Conservation (phyloP, 257 asterid genomes). For the Rubia yunnanensis region DNA sequence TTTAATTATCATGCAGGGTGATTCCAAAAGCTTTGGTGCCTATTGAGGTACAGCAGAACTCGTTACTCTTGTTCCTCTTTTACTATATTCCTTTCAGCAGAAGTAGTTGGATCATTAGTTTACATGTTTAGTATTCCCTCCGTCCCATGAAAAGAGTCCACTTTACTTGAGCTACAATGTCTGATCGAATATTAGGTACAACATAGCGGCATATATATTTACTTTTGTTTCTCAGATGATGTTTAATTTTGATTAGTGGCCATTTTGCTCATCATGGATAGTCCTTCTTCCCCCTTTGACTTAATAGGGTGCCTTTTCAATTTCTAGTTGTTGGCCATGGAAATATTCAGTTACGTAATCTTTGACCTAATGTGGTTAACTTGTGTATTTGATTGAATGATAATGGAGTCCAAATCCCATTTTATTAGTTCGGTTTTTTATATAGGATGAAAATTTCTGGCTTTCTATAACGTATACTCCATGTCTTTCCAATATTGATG, state of each 20-base stretch:
- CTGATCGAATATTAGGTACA: neutral
- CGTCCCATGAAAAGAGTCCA: neutral
- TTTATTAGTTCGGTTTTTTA: neutral
- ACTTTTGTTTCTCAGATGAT: neutral
- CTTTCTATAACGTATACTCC: neutral
- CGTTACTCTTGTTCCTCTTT: neutral
- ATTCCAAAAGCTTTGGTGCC: slow-evolving; percentile 95
- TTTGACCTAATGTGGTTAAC: neutral
- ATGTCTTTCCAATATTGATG: slow-evolving; percentile 7
- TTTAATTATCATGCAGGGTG: slow-evolving; percentile 59
- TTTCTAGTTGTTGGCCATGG: neutral
- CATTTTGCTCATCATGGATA: neutral
- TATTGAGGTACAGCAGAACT: slow-evolving; percentile 55
- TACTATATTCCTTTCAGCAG: neutral
- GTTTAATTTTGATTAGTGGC: neutral
- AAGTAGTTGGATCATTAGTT: neutral
- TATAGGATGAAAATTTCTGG: neutral
- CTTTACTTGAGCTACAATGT: no score
- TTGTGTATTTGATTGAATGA: neutral
- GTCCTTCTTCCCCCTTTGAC: neutral
- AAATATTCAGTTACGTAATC: neutral
- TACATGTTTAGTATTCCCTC: neutral
- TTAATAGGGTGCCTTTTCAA: neutral
- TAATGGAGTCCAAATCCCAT: slow-evolving; percentile 1
- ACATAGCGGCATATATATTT: no score